Conservation (phyloP, 208 protist species). For the Leishmania amazonensis region DNA sequence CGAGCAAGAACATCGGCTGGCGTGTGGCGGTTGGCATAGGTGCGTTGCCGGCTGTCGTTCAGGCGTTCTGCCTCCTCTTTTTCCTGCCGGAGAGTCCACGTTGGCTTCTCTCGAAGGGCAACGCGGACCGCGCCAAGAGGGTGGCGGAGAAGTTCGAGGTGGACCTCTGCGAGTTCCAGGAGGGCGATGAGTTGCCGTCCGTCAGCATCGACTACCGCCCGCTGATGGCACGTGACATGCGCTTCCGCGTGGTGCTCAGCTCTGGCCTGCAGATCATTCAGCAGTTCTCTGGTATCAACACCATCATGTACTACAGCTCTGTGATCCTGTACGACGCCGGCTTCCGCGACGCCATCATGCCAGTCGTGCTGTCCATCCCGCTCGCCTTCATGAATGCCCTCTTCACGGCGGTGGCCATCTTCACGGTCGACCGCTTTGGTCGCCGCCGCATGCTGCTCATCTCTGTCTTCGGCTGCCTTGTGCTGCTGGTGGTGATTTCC, state of each 20-base stretch:
- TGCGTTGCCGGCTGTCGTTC: slow-evolving; percentile 76
- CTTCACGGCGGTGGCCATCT: slow-evolving; percentile 77
- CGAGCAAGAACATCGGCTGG: slow-evolving; percentile 84
- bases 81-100: slow-evolving; percentile 90
- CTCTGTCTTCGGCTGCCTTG: slow-evolving; percentile 73
- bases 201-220: slow-evolving; percentile 60
- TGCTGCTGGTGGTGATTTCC: slow-evolving; percentile 57
- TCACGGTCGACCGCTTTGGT: slow-evolving; percentile 85
- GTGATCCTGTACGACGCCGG: slow-evolving; percentile 87
- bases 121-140: slow-evolving; percentile 43
- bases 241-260: slow-evolving; percentile 74
- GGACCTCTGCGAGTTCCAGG: slow-evolving; percentile 54
- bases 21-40: slow-evolving; percentile 85
- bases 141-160: slow-evolving; percentile 64
- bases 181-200: slow-evolving; percentile 41
- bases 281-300: slow-evolving; percentile 94
- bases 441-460: slow-evolving; percentile 69
- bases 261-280: slow-evolving; percentile 91
- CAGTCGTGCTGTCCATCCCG: slow-evolving; percentile 82
- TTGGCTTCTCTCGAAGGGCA: slow-evolving; percentile 73
- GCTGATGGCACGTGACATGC: slow-evolving; percentile 60
- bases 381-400: slow-evolving; percentile 90
- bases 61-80: slow-evolving; percentile 77
- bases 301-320: slow-evolving; percentile 94
- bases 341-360: slow-evolving; percentile 72